Evolutionary conservation across 257 asterid genomes (phyloP).

Genomic region (Solanum chmielewskii): DNA sequence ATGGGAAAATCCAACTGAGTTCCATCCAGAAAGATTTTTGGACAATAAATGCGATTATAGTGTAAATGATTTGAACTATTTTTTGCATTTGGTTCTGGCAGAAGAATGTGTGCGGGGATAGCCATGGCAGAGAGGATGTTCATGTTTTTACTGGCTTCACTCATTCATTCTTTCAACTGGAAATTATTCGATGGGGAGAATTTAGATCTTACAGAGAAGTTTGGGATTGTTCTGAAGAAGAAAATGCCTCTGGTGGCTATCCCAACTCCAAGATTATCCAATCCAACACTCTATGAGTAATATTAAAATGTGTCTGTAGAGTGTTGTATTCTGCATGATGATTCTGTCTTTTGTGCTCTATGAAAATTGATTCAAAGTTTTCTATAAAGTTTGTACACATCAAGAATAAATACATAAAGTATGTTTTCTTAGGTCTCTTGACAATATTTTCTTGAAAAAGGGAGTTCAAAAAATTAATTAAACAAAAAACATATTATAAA

Average conservation of each 20-base stretch:
- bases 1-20: conserved; percentile 40
- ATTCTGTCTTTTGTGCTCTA: background rate
- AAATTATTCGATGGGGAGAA: conserved; percentile 18
- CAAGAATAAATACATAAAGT: background rate
- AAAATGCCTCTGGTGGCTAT: conserved; percentile 40
- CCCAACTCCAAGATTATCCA: conserved; percentile 20
- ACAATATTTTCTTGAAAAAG: too few species aligned
- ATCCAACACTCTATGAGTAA: too few species aligned
- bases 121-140: conserved; percentile 62
- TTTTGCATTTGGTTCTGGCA: conserved; percentile 54
- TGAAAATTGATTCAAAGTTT: background rate
- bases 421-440: too few species aligned
- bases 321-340: too few species aligned
- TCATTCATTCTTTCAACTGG: conserved; percentile 55
- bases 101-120: conserved; percentile 55
- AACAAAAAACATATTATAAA: too few species aligned
- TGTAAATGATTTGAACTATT: conserved; percentile 43
- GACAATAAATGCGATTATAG: conserved; percentile 28
- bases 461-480: too few species aligned
- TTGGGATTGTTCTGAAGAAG: conserved; percentile 57
- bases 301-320: background rate
- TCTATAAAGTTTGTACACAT: background rate
- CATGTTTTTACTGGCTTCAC: conserved; percentile 41
- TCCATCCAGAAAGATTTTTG: conserved; percentile 44
- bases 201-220: conserved; percentile 38